A percentile compares a stretch with the other conserved stretches of the same genome.
These are phyloP conservation scores for Pythium myriotylum DNA, from an alignment of 352 stramenopile genomes.

Conservation along the genomic window DNA sequence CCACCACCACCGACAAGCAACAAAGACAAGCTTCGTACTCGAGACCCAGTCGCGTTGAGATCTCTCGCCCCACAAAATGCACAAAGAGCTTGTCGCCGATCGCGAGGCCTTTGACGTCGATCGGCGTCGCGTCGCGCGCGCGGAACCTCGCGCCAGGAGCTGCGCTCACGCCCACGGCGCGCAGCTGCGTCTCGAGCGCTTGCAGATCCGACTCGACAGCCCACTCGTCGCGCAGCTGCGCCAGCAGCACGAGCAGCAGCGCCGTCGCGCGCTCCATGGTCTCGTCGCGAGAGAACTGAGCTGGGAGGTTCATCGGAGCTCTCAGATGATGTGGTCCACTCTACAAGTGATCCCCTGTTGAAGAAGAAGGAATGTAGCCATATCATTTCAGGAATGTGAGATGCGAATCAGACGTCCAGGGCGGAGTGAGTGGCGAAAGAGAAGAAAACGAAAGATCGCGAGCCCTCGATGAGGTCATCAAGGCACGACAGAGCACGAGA, in stretches of 20 bases:
- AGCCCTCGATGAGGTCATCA: no score
- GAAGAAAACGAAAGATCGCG: no score
- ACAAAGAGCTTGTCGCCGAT: conserved; percentile 31
- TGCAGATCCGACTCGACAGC: not conserved
- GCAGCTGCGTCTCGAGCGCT: conserved; percentile 5
- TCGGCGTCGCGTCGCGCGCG: not conserved
- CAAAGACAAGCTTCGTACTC: conserved; percentile 6
- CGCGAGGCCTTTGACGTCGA: conserved; percentile 26
- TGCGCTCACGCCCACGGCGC: conserved; percentile 19
- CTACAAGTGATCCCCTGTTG: not conserved
- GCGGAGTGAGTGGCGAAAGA: no score
- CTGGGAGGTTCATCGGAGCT: not conserved
- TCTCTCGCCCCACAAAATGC: conserved; percentile 22
- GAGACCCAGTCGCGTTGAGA: conserved; percentile 21
- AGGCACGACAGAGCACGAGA: no score
- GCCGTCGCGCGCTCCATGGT: conserved; percentile 15
- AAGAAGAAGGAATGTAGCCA: not conserved
- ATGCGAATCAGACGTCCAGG: no score
- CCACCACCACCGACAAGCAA: not conserved
- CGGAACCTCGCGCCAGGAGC: conserved; percentile 14
- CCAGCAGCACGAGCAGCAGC: conserved; percentile 19
- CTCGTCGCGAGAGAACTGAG: no score
- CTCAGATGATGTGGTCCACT: not conserved
- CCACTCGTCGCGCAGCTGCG: conserved; percentile 18
- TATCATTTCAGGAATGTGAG: not conserved